Conservation (phyloP, 2,329 filamentous ascomycete genomes). For the Aureobasidium subglaciale region DNA sequence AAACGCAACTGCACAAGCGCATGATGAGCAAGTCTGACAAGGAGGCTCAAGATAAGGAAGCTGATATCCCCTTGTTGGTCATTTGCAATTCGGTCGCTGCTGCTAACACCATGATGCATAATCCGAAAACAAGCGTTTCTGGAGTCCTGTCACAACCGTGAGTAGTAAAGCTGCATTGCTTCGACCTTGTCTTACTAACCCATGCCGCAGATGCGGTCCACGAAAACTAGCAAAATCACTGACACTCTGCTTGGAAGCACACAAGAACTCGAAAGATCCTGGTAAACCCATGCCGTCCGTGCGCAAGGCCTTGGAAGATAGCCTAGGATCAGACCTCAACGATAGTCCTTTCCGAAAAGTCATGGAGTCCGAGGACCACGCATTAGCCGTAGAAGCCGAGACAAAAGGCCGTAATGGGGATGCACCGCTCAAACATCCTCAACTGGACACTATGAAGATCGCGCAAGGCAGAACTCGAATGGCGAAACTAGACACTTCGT, state of each 20-base stretch:
- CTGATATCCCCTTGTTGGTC: slow-evolving; percentile 7
- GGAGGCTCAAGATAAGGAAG: background rate
- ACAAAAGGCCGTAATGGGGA: background rate
- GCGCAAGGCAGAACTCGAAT: background rate
- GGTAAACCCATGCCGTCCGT: background rate
- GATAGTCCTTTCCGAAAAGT: background rate
- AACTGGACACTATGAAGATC: background rate
- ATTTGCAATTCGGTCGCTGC: slow-evolving; percentile 8
- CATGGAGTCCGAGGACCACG: background rate
- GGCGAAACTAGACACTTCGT: background rate
- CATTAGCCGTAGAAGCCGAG: background rate
- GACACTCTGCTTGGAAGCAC: slow-evolving; percentile 8
- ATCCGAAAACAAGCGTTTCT: background rate
- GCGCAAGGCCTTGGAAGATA: background rate
- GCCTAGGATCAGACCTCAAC: background rate
- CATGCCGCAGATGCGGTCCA: slow-evolving; percentile 13
- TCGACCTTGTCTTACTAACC: background rate
- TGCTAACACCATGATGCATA: slow-evolving; percentile 10
- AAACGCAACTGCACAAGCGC: background rate
- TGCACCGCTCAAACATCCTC: background rate
- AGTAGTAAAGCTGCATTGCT: background rate
- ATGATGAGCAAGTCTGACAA: background rate
- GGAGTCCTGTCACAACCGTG: slow-evolving; percentile 8
- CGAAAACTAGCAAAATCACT: slow-evolving; percentile 19
- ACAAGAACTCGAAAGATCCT: background rate